Evolutionary conservation across 2,329 filamentous ascomycete species (phyloP).

Genomic region (Tolypocladium ovalisporum): DNA sequence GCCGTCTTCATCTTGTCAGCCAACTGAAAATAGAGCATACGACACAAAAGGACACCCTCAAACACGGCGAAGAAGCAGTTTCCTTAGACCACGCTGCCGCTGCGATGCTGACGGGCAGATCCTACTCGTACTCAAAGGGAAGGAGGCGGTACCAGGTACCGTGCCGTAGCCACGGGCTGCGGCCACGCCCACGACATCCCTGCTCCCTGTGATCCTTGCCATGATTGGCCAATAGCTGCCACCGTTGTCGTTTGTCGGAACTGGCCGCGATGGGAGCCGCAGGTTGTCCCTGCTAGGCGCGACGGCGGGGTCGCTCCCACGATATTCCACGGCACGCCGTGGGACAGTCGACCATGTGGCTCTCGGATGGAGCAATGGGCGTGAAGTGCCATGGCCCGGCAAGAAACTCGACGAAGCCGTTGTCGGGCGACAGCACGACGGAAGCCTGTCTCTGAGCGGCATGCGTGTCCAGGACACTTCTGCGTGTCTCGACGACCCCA

Average conservation of each 20-base stretch:
- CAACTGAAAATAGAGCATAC: not conserved
- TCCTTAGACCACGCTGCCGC: not conserved
- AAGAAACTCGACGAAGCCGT: not conserved
- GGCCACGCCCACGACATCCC: not conserved
- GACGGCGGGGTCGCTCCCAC: not conserved
- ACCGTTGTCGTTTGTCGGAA: not conserved
- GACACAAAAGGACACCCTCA: not conserved
- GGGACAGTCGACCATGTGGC: too few relatives aligned
- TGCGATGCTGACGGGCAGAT: not conserved
- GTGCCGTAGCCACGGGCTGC: not conserved
- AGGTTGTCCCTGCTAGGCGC: not conserved
- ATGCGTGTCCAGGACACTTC: slow-evolving; percentile 2
- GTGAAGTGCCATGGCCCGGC: not conserved
- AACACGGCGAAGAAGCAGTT: not conserved
- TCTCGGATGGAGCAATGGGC: not conserved
- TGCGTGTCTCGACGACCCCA: not conserved
- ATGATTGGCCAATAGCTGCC: not conserved
- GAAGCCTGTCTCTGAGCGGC: slow-evolving; percentile 1
- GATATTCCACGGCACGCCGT: too few relatives aligned
- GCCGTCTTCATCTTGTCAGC: not conserved
- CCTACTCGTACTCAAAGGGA: not conserved
- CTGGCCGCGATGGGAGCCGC: not conserved
- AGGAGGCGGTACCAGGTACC: not conserved
- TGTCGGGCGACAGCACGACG: not conserved
- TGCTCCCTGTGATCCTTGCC: not conserved